These are phyloP conservation scores for Mortierella sp. DNA, from an alignment of 371 early-diverging fungal genomes.

Conservation along the genomic window DNA sequence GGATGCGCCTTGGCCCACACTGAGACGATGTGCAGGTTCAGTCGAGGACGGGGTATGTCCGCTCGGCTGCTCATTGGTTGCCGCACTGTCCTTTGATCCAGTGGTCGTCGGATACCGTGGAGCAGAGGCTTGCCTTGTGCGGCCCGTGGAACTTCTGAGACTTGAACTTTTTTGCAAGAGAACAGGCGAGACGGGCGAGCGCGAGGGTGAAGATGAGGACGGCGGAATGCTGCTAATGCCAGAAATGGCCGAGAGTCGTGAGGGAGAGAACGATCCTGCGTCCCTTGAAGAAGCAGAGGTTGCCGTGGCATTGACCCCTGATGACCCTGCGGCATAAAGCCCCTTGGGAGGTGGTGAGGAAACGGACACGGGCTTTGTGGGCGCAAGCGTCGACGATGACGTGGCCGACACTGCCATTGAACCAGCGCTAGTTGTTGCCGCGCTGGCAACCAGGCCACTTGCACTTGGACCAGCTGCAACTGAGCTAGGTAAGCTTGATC, in stretches of 20 bases:
- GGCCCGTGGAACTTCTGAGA: neutral
- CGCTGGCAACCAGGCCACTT: too few relatives aligned
- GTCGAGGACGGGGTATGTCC: too few relatives aligned
- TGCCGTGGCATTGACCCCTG: neutral
- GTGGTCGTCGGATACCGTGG: too few relatives aligned
- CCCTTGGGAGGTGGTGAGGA: neutral
- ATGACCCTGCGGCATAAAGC: neutral
- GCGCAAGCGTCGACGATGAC: neutral
- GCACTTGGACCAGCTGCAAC: too few relatives aligned
- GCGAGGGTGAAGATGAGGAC: constrained; percentile 12
- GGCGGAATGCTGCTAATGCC: constrained; percentile 6
- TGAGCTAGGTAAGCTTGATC: too few relatives aligned
- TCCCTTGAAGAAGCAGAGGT: constrained; percentile 4
- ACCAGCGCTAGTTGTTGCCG: too few relatives aligned
- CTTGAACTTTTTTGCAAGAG: constrained; percentile 15
- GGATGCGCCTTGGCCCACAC: too few relatives aligned
- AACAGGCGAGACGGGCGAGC: constrained; percentile 17
- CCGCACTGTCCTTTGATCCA: too few relatives aligned
- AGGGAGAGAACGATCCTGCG: constrained; percentile 6
- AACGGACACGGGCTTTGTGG: neutral
- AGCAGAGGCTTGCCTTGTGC: too few relatives aligned
- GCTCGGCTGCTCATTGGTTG: too few relatives aligned
- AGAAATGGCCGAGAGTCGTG: neutral
- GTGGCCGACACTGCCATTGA: neutral
- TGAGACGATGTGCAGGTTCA: too few relatives aligned